These are phyloP conservation scores for Amanita phalloides DNA, from an alignment of 768 basidiomycete species.

Conservation along the genomic window DNA sequence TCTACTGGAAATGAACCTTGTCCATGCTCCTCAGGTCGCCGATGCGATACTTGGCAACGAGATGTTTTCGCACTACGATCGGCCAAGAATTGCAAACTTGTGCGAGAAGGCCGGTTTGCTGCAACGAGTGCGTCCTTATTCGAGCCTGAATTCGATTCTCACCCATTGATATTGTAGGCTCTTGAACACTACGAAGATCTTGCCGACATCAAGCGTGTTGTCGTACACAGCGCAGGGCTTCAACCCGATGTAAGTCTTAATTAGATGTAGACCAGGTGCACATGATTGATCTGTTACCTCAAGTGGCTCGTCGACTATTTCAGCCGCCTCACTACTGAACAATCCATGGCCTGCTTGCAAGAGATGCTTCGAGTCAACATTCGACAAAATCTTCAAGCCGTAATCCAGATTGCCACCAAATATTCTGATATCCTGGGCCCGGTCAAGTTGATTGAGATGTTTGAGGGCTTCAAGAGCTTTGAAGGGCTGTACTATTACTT, in stretches of 20 bases:
- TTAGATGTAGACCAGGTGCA: neutral
- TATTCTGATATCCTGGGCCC: conserved; percentile 98
- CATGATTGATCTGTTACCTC: conserved; percentile 5
- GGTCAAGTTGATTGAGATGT: conserved; percentile 96
- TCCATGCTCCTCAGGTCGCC: conserved; percentile 96
- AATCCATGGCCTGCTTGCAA: conserved; percentile 91
- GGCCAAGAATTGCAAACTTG: conserved; percentile 92
- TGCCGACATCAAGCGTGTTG: conserved; percentile 96
- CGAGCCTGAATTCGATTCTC: neutral
- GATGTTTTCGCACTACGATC: conserved; percentile 96
- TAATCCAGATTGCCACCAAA: conserved; percentile 96
- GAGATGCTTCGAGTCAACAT: conserved; percentile 98
- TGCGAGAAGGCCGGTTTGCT: conserved; percentile 97
- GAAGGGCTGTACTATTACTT: conserved; percentile 99
- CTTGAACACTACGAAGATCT: conserved; percentile 97
- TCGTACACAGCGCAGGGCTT: conserved; percentile 84
- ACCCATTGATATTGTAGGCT: conserved; percentile 44
- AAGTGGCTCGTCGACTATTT: conserved; percentile 98
- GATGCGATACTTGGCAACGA: conserved; percentile 98
- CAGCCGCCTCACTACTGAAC: conserved; percentile 92
- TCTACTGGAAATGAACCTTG: conserved; percentile 93
- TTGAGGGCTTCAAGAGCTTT: conserved; percentile 94
- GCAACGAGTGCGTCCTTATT: conserved; percentile 57
- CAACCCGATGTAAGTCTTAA: conserved; percentile 59
- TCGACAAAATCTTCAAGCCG: conserved; percentile 92